phyloP scores from a whole-genome alignment of 2,329 filamentous ascomycete species.

The Fusarium sp. region DNA sequence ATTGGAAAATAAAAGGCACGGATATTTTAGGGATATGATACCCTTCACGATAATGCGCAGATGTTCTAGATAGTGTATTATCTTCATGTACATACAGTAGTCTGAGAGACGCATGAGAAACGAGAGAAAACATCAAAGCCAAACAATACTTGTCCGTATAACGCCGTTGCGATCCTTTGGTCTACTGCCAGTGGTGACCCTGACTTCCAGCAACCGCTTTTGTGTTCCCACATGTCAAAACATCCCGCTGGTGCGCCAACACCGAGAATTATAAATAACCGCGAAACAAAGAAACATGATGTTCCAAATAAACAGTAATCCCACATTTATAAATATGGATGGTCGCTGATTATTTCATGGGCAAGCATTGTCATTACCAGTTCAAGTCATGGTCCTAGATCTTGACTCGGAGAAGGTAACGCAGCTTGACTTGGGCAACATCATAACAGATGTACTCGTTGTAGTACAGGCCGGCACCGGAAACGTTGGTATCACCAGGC shows the following conservation, averaged over 20 bases:
- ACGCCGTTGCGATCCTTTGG: background rate
- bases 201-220: background rate
- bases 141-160: background rate
- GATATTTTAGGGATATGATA: constrained; percentile 3
- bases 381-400: constrained; percentile 47
- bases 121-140: background rate
- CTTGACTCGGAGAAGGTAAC: constrained; percentile 74
- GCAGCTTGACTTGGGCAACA: constrained; percentile 73
- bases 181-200: background rate
- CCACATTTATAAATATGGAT: background rate
- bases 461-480: constrained; percentile 64
- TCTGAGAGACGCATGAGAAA: background rate
- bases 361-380: background rate
- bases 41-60: constrained; percentile 13
- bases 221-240: background rate
- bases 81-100: constrained; percentile 5
- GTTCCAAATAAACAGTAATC: background rate
- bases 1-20: background rate
- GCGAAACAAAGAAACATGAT: background rate
- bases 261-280: background rate
- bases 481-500: constrained; percentile 61
- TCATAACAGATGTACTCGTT: constrained; percentile 82
- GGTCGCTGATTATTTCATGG: too few species aligned
- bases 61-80: constrained; percentile 1
- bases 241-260: background rate